Base-by-base conservation (phyloP, 345 rosid species). In the Aurinia saxatilis region DNA sequence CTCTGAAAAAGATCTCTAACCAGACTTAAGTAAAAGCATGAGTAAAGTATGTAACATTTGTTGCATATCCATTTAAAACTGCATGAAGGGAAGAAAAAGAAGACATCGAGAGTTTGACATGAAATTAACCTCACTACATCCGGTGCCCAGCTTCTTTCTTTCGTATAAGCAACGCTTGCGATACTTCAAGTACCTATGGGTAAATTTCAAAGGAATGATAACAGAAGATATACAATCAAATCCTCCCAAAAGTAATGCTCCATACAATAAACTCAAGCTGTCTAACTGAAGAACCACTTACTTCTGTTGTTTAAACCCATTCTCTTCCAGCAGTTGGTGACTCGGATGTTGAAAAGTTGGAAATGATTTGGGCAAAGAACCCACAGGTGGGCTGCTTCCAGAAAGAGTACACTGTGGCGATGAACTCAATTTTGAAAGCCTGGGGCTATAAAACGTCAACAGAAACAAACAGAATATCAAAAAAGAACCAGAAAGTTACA, bases 321-420 rank as follows among this genome's bases (percentile, higher is more conserved):
- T 90, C 67, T 90, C 96, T 82, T 93, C 99, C 56, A 93, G 75
- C 53, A 93, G 78, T 67, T 84, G 90, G 80, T 93, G 97, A 72
- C 99, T 90, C 5, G 95, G 97, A 80, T 93, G 99, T 74, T 90
- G 97, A 66, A 93, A 93, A 49, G 73, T 84, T 17, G 95, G 99
- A 68, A 93, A 82, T 52, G 99, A 80, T 73, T 87, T 93, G 42
- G 99, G 99, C 76, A 90, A 72, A 65, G 96, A 93, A 42, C 99
- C 99, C 45, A 93, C 95, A 3, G 96, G 97, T 41, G 97, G 97
- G 78, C 96, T 91, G 73, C 90, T 78, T 38, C 89, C 90, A 45
- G 80, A 79, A 60, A 83, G 87, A 60, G 63, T 46, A 57, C 84
- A 80, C 58, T 81, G 97, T 5, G 97, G 88, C 17, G 97, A 93